Evolutionary conservation across 768 basidiomycete genomes (phyloP).

Genomic region (Trametes cubensis): DNA sequence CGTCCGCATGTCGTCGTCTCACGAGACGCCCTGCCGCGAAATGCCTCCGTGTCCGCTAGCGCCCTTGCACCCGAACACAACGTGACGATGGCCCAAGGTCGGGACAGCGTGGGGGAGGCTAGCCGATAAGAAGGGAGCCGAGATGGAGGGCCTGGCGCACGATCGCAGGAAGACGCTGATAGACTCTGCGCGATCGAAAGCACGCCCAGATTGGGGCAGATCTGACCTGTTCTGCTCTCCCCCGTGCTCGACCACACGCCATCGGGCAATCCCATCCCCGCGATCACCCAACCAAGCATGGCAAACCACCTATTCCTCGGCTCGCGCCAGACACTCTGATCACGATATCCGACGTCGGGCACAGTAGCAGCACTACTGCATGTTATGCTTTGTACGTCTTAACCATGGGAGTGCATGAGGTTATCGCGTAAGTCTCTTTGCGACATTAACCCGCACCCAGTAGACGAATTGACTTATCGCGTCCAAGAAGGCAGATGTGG

Average conservation of each 20-base stretch:
- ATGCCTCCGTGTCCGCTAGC: too few species aligned
- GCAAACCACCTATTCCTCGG: too few species aligned
- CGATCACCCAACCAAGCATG: background rate
- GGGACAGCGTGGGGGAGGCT: too few species aligned
- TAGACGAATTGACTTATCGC: slow-evolving; percentile 12
- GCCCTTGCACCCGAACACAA: too few species aligned
- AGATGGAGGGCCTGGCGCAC: background rate
- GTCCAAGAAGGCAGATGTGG: background rate
- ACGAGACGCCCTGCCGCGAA: too few species aligned
- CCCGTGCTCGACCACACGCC: background rate
- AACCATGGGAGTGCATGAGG: background rate
- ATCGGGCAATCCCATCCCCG: background rate
- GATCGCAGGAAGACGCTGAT: slow-evolving; percentile 14
- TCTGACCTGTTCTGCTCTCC: background rate
- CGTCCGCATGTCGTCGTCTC: too few species aligned
- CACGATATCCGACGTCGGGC: too few species aligned
- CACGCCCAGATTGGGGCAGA: slow-evolving; percentile 10
- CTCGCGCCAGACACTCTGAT: too few species aligned
- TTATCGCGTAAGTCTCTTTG: background rate
- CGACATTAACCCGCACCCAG: background rate
- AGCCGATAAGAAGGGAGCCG: slow-evolving; percentile 1
- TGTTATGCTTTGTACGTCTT: too few species aligned
- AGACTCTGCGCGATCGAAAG: slow-evolving; percentile 14
- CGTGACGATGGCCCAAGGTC: too few species aligned
- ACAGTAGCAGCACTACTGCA: too few species aligned